These are phyloP conservation scores for Leishmania gerbilli DNA, from an alignment of 208 protist species.

Conservation along the genomic window DNA sequence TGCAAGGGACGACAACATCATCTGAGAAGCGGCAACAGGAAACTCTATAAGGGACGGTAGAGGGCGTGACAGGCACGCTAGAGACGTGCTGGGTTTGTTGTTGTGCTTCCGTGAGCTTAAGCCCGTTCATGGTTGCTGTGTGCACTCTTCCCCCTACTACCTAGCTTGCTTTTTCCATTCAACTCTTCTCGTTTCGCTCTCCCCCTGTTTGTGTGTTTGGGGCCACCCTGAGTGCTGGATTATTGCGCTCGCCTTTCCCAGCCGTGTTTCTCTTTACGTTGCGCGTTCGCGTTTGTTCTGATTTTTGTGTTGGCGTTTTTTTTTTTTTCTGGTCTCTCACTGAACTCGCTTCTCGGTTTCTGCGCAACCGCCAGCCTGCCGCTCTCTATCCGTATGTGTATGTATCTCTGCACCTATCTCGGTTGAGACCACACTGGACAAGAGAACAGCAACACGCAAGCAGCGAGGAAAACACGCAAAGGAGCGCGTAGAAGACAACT, in stretches of 20 bases:
- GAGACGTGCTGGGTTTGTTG: background rate
- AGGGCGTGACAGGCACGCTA: no score
- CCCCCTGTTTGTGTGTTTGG: background rate
- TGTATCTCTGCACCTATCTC: no score
- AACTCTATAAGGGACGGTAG: no score
- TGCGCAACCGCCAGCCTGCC: background rate
- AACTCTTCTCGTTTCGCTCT: background rate
- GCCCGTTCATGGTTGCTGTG: background rate
- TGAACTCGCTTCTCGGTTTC: background rate
- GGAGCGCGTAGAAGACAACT: background rate
- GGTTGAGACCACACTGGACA: background rate
- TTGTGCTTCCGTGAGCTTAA: background rate
- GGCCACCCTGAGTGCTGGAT: background rate
- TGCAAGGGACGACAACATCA: background rate
- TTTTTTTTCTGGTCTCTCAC: no score
- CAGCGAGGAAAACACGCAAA: background rate
- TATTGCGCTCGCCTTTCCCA: no score
- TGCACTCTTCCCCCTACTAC: background rate
- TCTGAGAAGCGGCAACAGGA: background rate
- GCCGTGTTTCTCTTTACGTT: background rate
- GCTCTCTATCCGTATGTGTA: no score
- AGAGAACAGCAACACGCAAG: background rate
- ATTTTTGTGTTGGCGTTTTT: no score
- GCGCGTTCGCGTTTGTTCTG: no score
- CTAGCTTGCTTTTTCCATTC: background rate